Evolutionary conservation across 2,329 filamentous ascomycete species (phyloP), one percentile per base, ranked within the genome.

Genomic region (Diplocarpon rosae): DNA sequence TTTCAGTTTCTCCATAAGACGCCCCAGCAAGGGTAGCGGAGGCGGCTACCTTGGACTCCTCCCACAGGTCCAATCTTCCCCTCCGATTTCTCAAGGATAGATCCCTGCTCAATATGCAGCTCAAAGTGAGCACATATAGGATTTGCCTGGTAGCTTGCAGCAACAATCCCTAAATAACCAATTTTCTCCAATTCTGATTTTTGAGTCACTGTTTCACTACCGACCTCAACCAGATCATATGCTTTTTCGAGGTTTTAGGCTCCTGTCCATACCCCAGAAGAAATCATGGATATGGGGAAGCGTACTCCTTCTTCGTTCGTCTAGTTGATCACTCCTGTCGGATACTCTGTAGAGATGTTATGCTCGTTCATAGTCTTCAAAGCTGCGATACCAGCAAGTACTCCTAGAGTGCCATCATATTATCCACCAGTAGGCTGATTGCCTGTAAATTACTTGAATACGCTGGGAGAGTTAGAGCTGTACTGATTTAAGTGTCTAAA

Each of bases 101-200:
- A 84, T 0, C 85, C 85, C 60, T 93, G 87, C 60, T 93, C 86
- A 42, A 90, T 90, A 58, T 92, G 85, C 9, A 92, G 70, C 62
- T 90, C 85, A 56, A 90, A 89, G 61, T 90, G 84, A 0, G 83
- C 84, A 0, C 76, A 81, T 64, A 88, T 77, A 0, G 81, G 82
- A 13, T 72, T 75, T 28, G 69, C 66, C 49, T 71, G 67, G 59
- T 81, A 69, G 42, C 69, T 76, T 16, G 75, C 74, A 8, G 72
- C 69, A 0, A 69, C 63, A 0, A 63, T 53, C 12, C 84, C 85
- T 0, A 86, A 64, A 51, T 85, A 88, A 0, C 79, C 78, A 40
- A 88, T 87, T 12, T 81, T 71, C 57, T 83, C 68, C 0, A 92
- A 71, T 49, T 88, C 83, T 0, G 69, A 73, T 54, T 72, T 80